A percentile compares a stretch with the other conserved stretches of the same genome.
phyloP scores from a whole-genome alignment of 1,284 basidiomycete genomes.

The Ustilago shanxiensis region DNA sequence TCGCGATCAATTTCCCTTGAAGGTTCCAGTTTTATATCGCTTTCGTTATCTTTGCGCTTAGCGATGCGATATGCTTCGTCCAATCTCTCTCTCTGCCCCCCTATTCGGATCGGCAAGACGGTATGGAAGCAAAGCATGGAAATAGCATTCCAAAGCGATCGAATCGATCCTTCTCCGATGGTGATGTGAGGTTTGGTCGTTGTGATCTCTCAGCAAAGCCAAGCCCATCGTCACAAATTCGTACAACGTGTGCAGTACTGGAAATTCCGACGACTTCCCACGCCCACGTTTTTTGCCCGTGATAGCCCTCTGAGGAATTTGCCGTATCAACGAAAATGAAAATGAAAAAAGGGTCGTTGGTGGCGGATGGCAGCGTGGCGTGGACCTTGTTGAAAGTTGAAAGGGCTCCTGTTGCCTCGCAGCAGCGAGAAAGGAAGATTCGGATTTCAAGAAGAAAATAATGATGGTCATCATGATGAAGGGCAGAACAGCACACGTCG shows the following conservation, averaged over 20 bases:
- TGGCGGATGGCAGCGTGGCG: not conserved
- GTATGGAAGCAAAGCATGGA: not conserved
- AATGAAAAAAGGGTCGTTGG: not conserved
- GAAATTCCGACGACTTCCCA: no score
- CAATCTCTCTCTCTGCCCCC: not conserved
- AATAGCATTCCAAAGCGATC: no score
- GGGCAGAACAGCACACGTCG: not conserved
- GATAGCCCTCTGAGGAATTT: not conserved
- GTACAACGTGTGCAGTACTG: not conserved
- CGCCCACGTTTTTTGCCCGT: slow-evolving; percentile 2
- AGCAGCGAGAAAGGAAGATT: no score
- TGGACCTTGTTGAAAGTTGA: no score
- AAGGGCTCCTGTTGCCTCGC: no score
- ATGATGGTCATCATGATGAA: not conserved
- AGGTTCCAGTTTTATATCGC: not conserved
- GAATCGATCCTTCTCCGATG: not conserved
- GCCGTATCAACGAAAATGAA: not conserved
- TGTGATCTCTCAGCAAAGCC: not conserved
- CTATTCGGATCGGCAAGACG: not conserved
- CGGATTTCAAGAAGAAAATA: not conserved
- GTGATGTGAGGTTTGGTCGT: not conserved
- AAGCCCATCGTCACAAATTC: not conserved
- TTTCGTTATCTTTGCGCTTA: not conserved
- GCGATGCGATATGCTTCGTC: not conserved
- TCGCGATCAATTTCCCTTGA: not conserved